Conservation (phyloP, 1,284 basidiomycete genomes). For the Dichomitus squalens region DNA sequence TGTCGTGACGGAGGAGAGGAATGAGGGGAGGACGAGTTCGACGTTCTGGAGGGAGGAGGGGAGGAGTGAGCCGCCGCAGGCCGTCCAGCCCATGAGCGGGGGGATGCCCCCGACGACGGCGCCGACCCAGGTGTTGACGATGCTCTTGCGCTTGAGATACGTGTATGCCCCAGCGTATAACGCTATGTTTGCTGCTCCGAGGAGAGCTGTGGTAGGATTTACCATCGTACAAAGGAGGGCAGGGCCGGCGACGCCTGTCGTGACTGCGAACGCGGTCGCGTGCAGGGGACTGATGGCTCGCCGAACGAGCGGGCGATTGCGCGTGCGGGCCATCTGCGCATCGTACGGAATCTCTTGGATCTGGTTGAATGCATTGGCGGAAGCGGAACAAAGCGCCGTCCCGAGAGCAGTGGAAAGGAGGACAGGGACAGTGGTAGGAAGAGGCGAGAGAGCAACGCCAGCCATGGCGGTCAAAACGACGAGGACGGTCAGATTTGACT, state of each 20-base stretch:
- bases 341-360: constrained; percentile 95
- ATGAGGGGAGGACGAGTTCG: constrained; percentile 58
- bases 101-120: constrained; percentile 92
- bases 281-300: constrained; percentile 84
- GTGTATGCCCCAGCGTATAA: constrained; percentile 96
- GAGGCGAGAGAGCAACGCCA: constrained; percentile 90
- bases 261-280: constrained; percentile 78
- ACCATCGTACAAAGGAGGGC: constrained; percentile 82
- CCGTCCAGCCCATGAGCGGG: constrained; percentile 98
- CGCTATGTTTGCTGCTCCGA: constrained; percentile 86
- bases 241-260: constrained; percentile 79
- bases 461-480: constrained; percentile 92
- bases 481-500: constrained; percentile 86
- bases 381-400: constrained; percentile 89
- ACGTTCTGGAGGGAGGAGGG: constrained; percentile 63
- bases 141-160: constrained; percentile 87
- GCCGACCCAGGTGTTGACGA: constrained; percentile 96
- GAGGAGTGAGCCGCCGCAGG: constrained; percentile 82
- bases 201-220: constrained; percentile 84
- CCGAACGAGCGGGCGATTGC: constrained; percentile 87
- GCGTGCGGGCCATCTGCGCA: constrained; percentile 94
- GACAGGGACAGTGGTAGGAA: constrained; percentile 80
- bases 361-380: constrained; percentile 96
- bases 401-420: constrained; percentile 89
- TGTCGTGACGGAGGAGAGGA: constrained; percentile 37